Conservation (phyloP, 2,329 filamentous ascomycete genomes). For the Triangularia setosa region DNA sequence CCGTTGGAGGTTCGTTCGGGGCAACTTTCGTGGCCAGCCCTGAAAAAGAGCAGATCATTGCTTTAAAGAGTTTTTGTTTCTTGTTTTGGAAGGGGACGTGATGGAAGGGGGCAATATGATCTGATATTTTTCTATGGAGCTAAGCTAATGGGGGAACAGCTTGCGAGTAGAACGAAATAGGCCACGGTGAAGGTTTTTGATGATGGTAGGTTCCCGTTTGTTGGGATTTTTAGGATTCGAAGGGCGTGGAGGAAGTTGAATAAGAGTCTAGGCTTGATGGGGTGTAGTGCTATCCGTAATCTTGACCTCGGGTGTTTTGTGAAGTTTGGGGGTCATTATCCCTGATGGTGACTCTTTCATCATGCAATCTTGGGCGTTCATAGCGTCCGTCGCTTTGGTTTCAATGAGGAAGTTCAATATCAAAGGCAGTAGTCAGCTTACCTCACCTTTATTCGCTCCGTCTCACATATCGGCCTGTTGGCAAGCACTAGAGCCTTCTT, state of each 20-base stretch:
- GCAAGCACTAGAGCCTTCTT: not conserved
- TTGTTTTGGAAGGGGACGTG: not conserved
- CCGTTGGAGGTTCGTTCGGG: not conserved
- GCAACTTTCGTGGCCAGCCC: not conserved
- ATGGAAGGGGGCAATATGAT: not conserved
- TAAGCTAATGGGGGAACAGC: not conserved
- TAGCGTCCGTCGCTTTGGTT: too few species aligned
- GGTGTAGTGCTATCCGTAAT: not conserved
- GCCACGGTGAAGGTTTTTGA: too few species aligned
- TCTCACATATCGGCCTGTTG: not conserved
- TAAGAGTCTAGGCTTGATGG: not conserved
- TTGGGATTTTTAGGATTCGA: not conserved
- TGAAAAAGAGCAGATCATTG: not conserved
- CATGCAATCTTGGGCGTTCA: not conserved
- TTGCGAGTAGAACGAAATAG: not conserved
- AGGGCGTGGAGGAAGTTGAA: not conserved
- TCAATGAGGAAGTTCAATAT: too few species aligned
- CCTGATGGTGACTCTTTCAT: not conserved
- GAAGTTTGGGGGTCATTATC: not conserved
- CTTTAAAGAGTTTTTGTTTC: not conserved
- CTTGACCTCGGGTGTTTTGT: not conserved
- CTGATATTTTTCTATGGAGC: not conserved
- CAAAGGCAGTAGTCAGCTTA: not conserved
- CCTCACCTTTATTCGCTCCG: too few species aligned
- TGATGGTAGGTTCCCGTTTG: not conserved